A percentile compares a stretch with the other conserved stretches of the same genome.
These are phyloP conservation scores for Lactarius sanguifluus DNA, from an alignment of 768 basidiomycete genomes.

Conservation along the genomic window DNA sequence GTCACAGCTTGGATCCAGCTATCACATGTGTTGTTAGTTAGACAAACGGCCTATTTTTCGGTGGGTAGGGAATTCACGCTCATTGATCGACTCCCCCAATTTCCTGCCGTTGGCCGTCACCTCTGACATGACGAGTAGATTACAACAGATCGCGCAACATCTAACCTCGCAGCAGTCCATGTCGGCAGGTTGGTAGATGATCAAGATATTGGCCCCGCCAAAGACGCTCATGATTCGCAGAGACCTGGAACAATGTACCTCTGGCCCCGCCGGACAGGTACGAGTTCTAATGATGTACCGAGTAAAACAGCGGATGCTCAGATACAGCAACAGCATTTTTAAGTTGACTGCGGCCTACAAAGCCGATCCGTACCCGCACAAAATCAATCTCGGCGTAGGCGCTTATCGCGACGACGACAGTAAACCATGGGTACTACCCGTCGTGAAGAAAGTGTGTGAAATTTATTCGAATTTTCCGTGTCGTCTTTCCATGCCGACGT, in stretches of 20 bases:
- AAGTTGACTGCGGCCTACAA: constrained; percentile 90
- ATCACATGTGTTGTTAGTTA: constrained; percentile 14
- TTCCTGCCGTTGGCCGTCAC: constrained; percentile 10
- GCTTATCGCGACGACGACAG: constrained; percentile 87
- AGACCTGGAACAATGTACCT: constrained; percentile 73
- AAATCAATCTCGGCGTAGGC: constrained; percentile 91
- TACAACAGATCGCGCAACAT: constrained; percentile 60
- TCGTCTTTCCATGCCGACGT: neutral
- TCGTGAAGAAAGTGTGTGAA: constrained; percentile 73
- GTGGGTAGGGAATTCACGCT: neutral
- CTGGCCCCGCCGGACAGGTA: constrained; percentile 87
- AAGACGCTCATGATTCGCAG: constrained; percentile 39
- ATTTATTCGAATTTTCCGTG: neutral
- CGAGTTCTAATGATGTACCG: constrained; percentile 21
- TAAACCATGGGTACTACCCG: constrained; percentile 91
- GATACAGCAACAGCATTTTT: constrained; percentile 63
- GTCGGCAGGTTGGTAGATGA: constrained; percentile 46
- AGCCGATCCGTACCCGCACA: constrained; percentile 67
- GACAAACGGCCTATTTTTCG: neutral
- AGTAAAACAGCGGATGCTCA: constrained; percentile 13
- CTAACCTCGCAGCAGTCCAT: constrained; percentile 36
- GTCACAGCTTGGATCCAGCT: neutral
- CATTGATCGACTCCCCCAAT: neutral
- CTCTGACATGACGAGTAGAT: constrained; percentile 52
- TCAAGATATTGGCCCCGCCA: constrained; percentile 8